Percentiles rank a stretch among this genome's conserved stretches.
phyloP scores from a whole-genome alignment of 345 rosid species.

The Bretschneidera sinensis region DNA sequence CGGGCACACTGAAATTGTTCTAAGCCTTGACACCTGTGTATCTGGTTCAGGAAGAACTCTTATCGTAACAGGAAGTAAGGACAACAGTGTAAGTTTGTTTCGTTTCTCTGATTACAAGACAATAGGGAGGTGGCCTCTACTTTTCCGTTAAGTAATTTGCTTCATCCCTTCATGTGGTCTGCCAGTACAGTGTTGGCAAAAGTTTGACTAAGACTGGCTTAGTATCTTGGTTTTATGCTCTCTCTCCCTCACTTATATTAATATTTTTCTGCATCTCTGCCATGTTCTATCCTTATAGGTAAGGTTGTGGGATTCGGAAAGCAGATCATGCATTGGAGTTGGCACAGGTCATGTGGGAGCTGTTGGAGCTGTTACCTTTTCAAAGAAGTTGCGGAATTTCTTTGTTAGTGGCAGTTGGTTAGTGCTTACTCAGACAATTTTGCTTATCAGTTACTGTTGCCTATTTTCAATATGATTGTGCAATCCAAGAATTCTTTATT shows the following conservation, averaged over 20 bases:
- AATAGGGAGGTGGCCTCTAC: too few relatives aligned
- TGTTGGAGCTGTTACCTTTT: conserved; percentile 85
- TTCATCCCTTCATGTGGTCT: too few relatives aligned
- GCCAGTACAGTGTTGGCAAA: not conserved
- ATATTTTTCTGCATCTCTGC: not conserved
- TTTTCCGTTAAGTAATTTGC: too few relatives aligned
- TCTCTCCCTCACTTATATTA: not conserved
- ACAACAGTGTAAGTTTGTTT: conserved; percentile 60
- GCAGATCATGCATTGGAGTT: conserved; percentile 69
- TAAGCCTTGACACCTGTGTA: conserved; percentile 75
- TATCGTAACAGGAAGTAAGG: conserved; percentile 87
- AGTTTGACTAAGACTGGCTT: not conserved
- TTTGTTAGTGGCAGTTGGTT: conserved; percentile 95
- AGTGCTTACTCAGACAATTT: conserved; percentile 16
- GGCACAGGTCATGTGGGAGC: conserved; percentile 91
- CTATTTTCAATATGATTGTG: not conserved
- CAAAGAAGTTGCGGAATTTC: conserved; percentile 60
- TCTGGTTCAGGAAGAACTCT: conserved; percentile 58
- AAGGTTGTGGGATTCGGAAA: conserved; percentile 79
- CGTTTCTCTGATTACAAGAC: conserved; percentile 4
- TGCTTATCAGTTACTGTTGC: not conserved
- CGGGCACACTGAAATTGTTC: conserved; percentile 76
- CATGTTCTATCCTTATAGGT: conserved; percentile 49
- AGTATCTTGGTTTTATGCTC: not conserved
- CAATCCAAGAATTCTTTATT: not conserved